These are phyloP conservation scores for Termitomyces sp. DNA, from an alignment of 768 basidiomycete genomes.

Conservation along the genomic window DNA sequence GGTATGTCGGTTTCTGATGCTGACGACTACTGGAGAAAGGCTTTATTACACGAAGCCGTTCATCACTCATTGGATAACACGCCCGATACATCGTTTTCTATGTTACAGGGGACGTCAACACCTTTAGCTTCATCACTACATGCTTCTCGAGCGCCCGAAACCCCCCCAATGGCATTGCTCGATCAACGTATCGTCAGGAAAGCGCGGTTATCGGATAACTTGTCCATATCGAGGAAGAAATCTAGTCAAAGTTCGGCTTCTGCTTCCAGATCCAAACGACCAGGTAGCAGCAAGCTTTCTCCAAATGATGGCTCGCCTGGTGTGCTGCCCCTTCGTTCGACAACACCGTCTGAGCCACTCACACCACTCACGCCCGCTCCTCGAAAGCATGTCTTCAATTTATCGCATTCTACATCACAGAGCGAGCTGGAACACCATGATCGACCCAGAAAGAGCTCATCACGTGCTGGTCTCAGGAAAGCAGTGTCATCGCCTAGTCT, in stretches of 20 bases:
- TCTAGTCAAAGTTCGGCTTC: conserved; percentile 23
- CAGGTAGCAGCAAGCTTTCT: conserved; percentile 18
- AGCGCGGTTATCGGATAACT: conserved; percentile 19
- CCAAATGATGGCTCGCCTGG: conserved; percentile 20
- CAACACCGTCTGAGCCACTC: conserved; percentile 56
- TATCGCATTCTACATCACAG: conserved; percentile 53
- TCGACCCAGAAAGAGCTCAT: conserved; percentile 1
- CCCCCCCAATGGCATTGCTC: conserved; percentile 24
- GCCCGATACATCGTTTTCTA: conserved; percentile 40
- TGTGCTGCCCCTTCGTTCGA: conserved; percentile 49
- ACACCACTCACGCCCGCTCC: conserved; percentile 67
- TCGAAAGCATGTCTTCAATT: conserved; percentile 40
- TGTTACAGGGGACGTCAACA: conserved; percentile 27
- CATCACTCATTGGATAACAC: conserved; percentile 61
- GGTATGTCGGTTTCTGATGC: conserved; percentile 47
- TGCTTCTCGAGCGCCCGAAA: conserved; percentile 8
- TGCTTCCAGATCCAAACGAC: conserved; percentile 21
- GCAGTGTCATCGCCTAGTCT: conserved; percentile 51
- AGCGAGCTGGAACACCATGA: conserved; percentile 31
- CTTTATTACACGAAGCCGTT: conserved; percentile 71
- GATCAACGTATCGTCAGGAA: conserved; percentile 41
- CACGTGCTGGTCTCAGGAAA: conserved; percentile 30
- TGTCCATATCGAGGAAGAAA: conserved; percentile 21
- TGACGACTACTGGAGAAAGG: conserved; percentile 72
- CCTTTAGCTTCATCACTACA: conserved; percentile 29